Evolutionary conservation across 257 asterid species (phyloP).

Genomic region (Oldenlandia corymbosa): DNA sequence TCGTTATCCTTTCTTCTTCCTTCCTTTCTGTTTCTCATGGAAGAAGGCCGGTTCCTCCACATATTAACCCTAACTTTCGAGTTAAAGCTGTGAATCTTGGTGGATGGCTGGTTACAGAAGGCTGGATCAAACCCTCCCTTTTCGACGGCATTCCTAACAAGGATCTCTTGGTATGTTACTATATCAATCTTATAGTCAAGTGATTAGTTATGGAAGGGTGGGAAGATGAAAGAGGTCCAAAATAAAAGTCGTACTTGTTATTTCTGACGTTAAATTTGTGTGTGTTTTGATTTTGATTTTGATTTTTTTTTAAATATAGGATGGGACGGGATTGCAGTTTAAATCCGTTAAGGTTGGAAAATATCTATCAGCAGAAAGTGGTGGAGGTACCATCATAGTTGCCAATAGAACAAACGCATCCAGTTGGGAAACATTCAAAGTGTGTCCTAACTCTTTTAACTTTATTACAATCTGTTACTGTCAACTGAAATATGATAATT

Average conservation of each 20-base stretch:
- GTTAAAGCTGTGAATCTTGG: conserved; percentile 73
- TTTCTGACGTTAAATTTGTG: too few species aligned
- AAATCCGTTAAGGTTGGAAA: conserved; percentile 54
- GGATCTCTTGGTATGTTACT: conserved; percentile 52
- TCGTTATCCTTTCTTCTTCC: conserved; percentile 3
- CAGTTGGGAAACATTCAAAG: conserved; percentile 79
- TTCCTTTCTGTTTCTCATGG: conserved; percentile 11
- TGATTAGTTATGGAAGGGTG: too few species aligned
- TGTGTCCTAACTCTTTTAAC: conserved; percentile 4
- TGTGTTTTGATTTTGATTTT: too few species aligned
- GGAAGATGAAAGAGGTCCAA: too few species aligned
- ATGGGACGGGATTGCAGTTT: conserved; percentile 59
- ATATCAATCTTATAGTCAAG: not conserved
- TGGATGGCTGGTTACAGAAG: conserved; percentile 77
- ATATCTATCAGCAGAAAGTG: conserved; percentile 56
- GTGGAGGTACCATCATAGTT: conserved; percentile 66
- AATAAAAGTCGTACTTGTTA: too few species aligned
- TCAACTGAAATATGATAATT: too few species aligned
- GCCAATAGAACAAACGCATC: conserved; percentile 60
- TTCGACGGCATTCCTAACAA: conserved; percentile 56
- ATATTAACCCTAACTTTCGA: conserved; percentile 16
- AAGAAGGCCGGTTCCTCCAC: not conserved
- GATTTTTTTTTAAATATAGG: conserved; percentile 26
- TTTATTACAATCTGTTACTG: too few species aligned
- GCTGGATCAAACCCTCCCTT: conserved; percentile 72